Conservation (phyloP, 352 stramenopile species). For the Phytopythium delawarense region DNA sequence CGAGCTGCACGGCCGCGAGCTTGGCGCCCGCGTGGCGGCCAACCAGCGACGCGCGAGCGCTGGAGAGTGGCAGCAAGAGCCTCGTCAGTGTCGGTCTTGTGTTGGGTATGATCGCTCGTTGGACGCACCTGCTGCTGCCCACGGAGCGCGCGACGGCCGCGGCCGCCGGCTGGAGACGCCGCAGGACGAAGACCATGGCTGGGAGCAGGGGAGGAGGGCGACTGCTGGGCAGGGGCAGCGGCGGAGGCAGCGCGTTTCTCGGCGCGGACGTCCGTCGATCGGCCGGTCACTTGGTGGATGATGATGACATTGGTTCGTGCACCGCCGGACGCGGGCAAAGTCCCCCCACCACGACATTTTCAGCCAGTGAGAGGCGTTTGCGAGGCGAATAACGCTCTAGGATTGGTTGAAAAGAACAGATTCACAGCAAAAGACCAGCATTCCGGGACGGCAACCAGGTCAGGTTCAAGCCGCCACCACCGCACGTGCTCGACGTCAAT, state of each 20-base stretch:
- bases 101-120: not conserved
- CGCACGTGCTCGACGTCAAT: not conserved
- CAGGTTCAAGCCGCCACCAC: not conserved
- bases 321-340: not conserved
- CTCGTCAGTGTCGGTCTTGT: not conserved
- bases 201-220: conserved; percentile 8
- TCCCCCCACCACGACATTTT: not conserved
- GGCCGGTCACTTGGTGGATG: not conserved
- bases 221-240: not conserved
- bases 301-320: not conserved
- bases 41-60: not conserved
- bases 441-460: not conserved
- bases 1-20: conserved; percentile 40
- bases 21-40: conserved; percentile 19
- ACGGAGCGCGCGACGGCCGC: conserved; percentile 24
- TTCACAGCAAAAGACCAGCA: not conserved
- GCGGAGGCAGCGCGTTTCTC: not conserved
- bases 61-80: not conserved
- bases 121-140: conserved; percentile 17
- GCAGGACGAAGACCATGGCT: conserved; percentile 59
- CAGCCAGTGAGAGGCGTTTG: not conserved
- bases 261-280: not conserved
- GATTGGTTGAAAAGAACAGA: not conserved
- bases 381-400: not conserved
- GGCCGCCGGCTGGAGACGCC: conserved; percentile 50